Conservation (phyloP, 2,329 filamentous ascomycete genomes). For the Pleurostoma richardsiae region DNA sequence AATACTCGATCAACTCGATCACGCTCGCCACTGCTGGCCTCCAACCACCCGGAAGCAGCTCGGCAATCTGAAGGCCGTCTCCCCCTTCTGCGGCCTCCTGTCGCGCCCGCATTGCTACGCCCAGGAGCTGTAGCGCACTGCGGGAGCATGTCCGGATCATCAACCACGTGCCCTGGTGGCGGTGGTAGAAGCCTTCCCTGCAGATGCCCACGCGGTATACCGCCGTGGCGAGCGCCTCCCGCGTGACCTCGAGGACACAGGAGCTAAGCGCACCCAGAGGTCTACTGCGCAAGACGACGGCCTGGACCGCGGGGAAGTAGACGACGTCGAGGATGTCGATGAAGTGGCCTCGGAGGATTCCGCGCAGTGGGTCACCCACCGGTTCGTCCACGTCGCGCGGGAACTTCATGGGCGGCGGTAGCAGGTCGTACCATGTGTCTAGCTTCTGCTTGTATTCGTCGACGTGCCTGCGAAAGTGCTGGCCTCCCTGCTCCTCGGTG, state of each 20-base stretch:
- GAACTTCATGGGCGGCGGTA: slow-evolving; percentile 3
- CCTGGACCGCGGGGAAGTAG: slow-evolving; percentile 3
- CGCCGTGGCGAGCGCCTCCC: slow-evolving; percentile 5
- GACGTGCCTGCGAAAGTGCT: not conserved
- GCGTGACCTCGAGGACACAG: not conserved
- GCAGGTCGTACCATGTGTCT: not conserved
- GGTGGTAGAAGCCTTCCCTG: slow-evolving; percentile 12
- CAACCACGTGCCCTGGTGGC: slow-evolving; percentile 16
- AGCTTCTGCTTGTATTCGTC: slow-evolving; percentile 5
- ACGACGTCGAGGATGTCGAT: slow-evolving; percentile 4
- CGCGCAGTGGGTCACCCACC: slow-evolving; percentile 3
- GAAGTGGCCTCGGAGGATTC: slow-evolving; percentile 5
- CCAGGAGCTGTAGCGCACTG: slow-evolving; percentile 7
- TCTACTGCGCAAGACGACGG: not conserved
- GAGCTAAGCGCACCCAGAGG: not conserved
- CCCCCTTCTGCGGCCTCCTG: not conserved
- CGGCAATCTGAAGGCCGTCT: not conserved
- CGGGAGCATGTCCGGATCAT: slow-evolving; percentile 13
- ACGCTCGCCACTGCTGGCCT: not conserved
- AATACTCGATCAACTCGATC: not conserved
- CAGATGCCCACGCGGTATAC: slow-evolving; percentile 8
- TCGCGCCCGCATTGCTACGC: not conserved
- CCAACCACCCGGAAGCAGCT: not conserved
- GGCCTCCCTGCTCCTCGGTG: not conserved
- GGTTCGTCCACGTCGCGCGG: not conserved